Evolutionary conservation across 768 basidiomycete genomes (phyloP), one percentile per base, ranked within the genome.

Genomic region (Serendipita sp.): DNA sequence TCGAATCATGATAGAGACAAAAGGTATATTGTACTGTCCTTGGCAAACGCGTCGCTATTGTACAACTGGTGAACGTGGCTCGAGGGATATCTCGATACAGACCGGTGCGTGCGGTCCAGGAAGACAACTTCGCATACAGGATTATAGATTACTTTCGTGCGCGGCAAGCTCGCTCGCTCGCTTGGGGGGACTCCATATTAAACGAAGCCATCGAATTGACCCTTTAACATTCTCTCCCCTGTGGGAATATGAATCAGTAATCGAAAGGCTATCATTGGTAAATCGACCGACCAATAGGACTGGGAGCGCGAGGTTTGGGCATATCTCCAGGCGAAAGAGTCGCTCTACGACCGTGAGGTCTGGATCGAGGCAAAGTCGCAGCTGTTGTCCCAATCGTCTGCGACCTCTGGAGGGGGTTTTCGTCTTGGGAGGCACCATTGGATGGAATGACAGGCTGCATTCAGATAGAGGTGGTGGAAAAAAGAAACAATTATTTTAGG

Each of bases 191-290:
- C 23, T 23, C 23, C 23, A 23, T 23, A 2, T 80, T 75, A 90
- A 71, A 89, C 88, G 78, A 92, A 92, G 58, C 90, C 86, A 71
- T 92, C 90, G 69, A 91, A 92, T 70, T 92, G 90, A 7, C 90
- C 90, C 77, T 89, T 92, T 69, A 92, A 80, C 66, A 92, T 91
- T 66, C 90, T 80, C 75, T 92, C 90, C 68, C 89, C 91, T 90
- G 68, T 60, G 13, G n/a, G 56, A 11, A 10, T 10, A 35, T 60
- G 11, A 5, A 91, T 3, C 88, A 89, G 44, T 87, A 89, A 18
- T 88, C 88, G 2, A 86, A 87, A 23, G n/a, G n/a, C 1, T n/a
- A 51, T 8, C 48, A n/a, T 13, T 13, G 11, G 18, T 1, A 18
- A 13, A 51, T 18, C 16, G 4, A 60, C 56, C n/a, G n/a, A 60